Conservation (phyloP, 2,329 filamentous ascomycete genomes). For the Colletotrichum sp. region DNA sequence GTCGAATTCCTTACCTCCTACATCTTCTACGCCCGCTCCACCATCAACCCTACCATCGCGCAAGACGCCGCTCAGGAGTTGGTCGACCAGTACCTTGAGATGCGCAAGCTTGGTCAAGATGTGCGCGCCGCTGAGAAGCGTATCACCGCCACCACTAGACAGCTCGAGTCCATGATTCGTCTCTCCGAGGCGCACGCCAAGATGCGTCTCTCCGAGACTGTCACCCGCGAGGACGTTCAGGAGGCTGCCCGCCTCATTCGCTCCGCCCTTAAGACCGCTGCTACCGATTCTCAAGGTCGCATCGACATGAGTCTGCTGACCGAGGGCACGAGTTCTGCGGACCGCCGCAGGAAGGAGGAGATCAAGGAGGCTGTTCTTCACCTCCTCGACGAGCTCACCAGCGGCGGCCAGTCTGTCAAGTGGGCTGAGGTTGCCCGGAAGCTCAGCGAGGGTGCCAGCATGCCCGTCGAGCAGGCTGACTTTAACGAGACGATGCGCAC, state of each 20-base stretch:
- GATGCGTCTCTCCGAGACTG: slow-evolving; percentile 83
- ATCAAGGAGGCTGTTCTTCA: slow-evolving; percentile 79
- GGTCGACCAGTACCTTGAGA: slow-evolving; percentile 86
- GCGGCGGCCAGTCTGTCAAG: slow-evolving; percentile 69
- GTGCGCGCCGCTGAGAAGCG: slow-evolving; percentile 89
- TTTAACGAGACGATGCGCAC: slow-evolving; percentile 81
- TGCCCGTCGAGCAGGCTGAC: slow-evolving; percentile 77
- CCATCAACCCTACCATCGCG: slow-evolving; percentile 83
- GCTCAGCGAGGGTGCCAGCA: slow-evolving; percentile 73
- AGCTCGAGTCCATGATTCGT: slow-evolving; percentile 98
- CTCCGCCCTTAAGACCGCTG: slow-evolving; percentile 91
- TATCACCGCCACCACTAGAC: slow-evolving; percentile 95
- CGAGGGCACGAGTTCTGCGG: slow-evolving; percentile 90
- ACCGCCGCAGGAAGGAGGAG: slow-evolving; percentile 81
- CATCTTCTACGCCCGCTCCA: slow-evolving; percentile 92
- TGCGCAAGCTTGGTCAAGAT: slow-evolving; percentile 91
- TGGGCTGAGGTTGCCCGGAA: slow-evolving; percentile 79
- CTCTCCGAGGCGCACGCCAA: slow-evolving; percentile 96
- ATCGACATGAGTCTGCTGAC: slow-evolving; percentile 97
- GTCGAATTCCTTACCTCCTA: slow-evolving; percentile 96
- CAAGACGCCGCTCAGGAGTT: slow-evolving; percentile 83
- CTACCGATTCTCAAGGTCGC: slow-evolving; percentile 90
- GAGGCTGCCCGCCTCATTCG: slow-evolving; percentile 95
- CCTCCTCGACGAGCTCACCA: slow-evolving; percentile 81
- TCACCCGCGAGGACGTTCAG: slow-evolving; percentile 81